A percentile compares a stretch with the other conserved stretches of the same genome.
Conservation (phyloP, 305 asterid genomes). For the Fraxinus baroniana region DNA sequence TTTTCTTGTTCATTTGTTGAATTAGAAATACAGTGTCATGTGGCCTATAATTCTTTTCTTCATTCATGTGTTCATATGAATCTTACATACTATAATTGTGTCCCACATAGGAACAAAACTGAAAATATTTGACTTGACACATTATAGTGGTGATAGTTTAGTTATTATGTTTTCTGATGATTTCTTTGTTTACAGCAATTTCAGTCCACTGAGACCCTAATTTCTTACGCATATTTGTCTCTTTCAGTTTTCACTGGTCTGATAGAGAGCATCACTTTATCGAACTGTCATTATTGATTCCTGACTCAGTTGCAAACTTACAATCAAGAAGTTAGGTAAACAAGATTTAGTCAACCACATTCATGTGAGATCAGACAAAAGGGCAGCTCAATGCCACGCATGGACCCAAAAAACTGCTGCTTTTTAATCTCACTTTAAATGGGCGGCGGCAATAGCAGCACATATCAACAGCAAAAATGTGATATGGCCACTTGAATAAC, state of each 20-base stretch:
- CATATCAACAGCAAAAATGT: neutral
- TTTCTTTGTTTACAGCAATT: neutral
- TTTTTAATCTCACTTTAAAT: neutral
- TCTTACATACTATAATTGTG: neutral
- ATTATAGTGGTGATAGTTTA: neutral
- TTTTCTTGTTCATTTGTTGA: neutral
- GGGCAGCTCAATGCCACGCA: neutral
- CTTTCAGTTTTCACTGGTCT: neutral
- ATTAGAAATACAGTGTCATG: neutral
- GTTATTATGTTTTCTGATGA: neutral
- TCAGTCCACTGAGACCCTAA: neutral
- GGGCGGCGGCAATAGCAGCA: neutral
- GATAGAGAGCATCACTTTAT: neutral
- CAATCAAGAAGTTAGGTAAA: neutral
- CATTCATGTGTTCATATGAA: neutral
- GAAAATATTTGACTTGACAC: neutral
- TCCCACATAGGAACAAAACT: neutral
- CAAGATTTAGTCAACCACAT: neutral
- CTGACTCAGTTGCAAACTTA: neutral
- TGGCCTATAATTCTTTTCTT: neutral
- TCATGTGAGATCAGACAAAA: neutral
- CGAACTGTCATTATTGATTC: neutral
- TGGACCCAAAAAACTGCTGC: neutral
- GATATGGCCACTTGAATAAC: neutral
- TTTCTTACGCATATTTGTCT: neutral